phyloP scores from a whole-genome alignment of 2,329 filamentous ascomycete genomes.

The Pseudogymnoascus sp. region DNA sequence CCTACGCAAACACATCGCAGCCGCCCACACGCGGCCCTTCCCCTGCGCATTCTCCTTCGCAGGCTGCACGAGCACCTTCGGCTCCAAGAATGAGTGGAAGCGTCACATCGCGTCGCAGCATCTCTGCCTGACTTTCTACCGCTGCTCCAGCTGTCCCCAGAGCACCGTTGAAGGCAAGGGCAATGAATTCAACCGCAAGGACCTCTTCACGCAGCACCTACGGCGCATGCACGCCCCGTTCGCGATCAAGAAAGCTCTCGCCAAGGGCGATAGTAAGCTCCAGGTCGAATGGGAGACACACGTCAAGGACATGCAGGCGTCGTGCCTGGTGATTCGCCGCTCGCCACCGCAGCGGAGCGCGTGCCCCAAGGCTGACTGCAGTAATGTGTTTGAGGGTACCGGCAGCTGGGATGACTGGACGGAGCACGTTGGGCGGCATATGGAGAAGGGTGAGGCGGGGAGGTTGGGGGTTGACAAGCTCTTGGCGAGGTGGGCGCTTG shows the following conservation, averaged over 20 bases:
- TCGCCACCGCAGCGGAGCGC: slow-evolving; percentile 62
- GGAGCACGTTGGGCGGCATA: slow-evolving; percentile 83
- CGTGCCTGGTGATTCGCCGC: slow-evolving; percentile 64
- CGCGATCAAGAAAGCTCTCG: slow-evolving; percentile 48
- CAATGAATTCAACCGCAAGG: slow-evolving; percentile 84
- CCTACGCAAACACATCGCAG: slow-evolving; percentile 57
- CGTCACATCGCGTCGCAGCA: slow-evolving; percentile 88
- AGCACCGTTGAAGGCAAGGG: slow-evolving; percentile 46
- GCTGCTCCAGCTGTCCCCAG: slow-evolving; percentile 52
- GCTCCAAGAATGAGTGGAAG: slow-evolving; percentile 97
- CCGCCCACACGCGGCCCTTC: slow-evolving; percentile 65
- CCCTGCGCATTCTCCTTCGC: slow-evolving; percentile 80
- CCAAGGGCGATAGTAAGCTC: slow-evolving; percentile 48
- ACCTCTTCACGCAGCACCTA: slow-evolving; percentile 89
- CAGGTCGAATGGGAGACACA: slow-evolving; percentile 56
- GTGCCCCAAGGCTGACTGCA: slow-evolving; percentile 65
- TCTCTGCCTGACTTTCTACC: slow-evolving; percentile 59
- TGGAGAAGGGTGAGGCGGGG: slow-evolving; percentile 63
- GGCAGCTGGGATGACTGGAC: slow-evolving; percentile 84
- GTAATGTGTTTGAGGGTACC: slow-evolving; percentile 58
- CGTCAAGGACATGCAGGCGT: slow-evolving; percentile 60
- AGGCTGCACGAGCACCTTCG: slow-evolving; percentile 74
- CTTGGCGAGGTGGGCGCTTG: slow-evolving; percentile 53
- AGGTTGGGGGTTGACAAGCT: slow-evolving; percentile 48
- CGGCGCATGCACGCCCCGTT: slow-evolving; percentile 84